Evolutionary conservation across 2,329 filamentous ascomycete genomes (phyloP), one percentile per base, ranked within the genome.

Genomic region (Ceratocystis albifundus): DNA sequence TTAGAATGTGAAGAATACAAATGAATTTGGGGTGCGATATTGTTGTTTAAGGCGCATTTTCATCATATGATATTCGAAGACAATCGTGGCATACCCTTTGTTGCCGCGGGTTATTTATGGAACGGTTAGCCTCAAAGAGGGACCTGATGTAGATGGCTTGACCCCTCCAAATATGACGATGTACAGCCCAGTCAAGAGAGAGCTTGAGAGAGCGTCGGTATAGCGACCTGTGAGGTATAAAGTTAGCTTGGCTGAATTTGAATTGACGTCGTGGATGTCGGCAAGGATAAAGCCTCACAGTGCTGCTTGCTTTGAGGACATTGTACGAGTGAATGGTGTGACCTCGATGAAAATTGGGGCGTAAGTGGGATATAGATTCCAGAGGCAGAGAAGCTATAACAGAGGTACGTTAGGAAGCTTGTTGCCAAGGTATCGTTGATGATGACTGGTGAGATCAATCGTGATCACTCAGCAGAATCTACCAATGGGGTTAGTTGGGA

Each of bases 131-230:
- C 76, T 99, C 94, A 74, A 97, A 99, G 15, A 97, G 82, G 46
- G 88, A 91, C 72, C 94, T 88, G 72, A 99, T 96, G 76, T 99
- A 97, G 70, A 97, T 80, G 41, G 94, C 94, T 77, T 97, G 94
- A 69, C 93, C 92, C 72, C 94, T 88, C 93, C 94, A 99, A 69
- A 96, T 79, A 73, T 93, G 85, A 71, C 94, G 85, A 75, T 96
- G 89, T 69, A 97, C 91, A 67, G 90, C 85, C 94, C 94, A 99
- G 80, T 96, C 91, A 70, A 97, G 85, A 53, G 94, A 84, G 70
- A 96, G 86, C 82, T 96, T 96, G 74, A 99, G 78, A 30, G 91
- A 91, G 71, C 91, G 90, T 74, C 93, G 88, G 78, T 99, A 99
- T 69, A 99, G 87, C 53, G 84, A 87, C 71, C 84, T 87, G 44